Conservation (phyloP, 495 filamentous ascomycete species). For the Choiromyces venosus region DNA sequence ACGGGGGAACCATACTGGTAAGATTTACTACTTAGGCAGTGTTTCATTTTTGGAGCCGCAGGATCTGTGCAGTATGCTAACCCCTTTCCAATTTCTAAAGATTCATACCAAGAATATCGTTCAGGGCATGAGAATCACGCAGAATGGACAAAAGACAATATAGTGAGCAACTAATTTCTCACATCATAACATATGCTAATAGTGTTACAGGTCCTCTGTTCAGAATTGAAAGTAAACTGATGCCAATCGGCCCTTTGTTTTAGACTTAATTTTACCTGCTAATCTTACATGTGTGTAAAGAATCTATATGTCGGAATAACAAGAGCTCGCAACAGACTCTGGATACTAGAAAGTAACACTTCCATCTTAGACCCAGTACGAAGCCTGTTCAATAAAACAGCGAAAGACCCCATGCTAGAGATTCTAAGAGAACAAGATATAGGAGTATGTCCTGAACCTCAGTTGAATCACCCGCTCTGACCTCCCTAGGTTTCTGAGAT, state of each 20-base stretch:
- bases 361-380: conserved; percentile 2
- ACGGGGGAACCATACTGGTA: neutral
- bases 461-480: neutral
- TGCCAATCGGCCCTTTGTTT: neutral
- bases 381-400: conserved; percentile 13
- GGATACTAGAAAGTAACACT: conserved; percentile 22
- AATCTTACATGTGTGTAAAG: neutral
- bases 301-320: conserved; percentile 26
- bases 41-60: neutral
- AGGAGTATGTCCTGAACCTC: neutral
- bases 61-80: conserved; percentile 3
- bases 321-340: conserved; percentile 19
- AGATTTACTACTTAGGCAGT: too few relatives aligned
- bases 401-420: conserved; percentile 7
- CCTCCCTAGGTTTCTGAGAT: conserved; percentile 9
- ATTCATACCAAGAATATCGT: too few relatives aligned
- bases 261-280: neutral
- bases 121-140: neutral
- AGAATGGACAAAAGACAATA: conserved; percentile 9
- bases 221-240: conserved; percentile 24
- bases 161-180: neutral
- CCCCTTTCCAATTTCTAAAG: neutral
- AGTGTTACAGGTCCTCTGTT: conserved; percentile 14
- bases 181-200: neutral
- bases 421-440: conserved; percentile 12